phyloP scores from a whole-genome alignment of 805 yeast species.

The Monosporozyma aquatica region DNA sequence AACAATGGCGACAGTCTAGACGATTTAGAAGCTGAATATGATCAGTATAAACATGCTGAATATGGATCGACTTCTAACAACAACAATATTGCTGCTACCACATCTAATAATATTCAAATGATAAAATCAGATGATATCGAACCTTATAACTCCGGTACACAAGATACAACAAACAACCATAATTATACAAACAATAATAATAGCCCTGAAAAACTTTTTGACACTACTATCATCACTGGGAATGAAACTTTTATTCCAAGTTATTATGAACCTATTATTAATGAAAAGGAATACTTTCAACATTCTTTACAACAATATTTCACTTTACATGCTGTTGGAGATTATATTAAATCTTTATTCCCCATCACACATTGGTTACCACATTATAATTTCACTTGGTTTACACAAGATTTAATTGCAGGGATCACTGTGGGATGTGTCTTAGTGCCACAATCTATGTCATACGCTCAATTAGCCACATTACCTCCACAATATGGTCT shows the following conservation, averaged over 20 bases:
- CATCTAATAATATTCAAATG: not conserved
- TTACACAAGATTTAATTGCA: slow-evolving; percentile 74
- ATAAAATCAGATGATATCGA: not conserved
- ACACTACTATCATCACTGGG: not conserved
- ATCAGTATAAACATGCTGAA: slow-evolving; percentile 18
- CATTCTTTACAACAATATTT: slow-evolving; percentile 13
- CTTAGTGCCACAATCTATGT: slow-evolving; percentile 91
- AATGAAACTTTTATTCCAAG: slow-evolving; percentile 6
- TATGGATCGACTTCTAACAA: not conserved
- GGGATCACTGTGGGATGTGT: slow-evolving; percentile 92
- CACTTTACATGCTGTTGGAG: slow-evolving; percentile 30
- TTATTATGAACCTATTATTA: slow-evolving; percentile 17
- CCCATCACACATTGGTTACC: slow-evolving; percentile 81
- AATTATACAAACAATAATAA: not conserved
- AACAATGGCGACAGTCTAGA: slow-evolving; percentile 12
- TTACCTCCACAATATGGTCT: slow-evolving; percentile 77
- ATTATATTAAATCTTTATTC: slow-evolving; percentile 56
- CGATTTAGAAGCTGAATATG: slow-evolving; percentile 25
- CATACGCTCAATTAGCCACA: slow-evolving; percentile 82
- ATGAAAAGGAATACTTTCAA: slow-evolving; percentile 17
- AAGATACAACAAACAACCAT: not conserved
- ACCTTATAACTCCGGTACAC: not conserved
- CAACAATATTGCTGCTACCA: not conserved
- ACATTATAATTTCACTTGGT: slow-evolving; percentile 75
- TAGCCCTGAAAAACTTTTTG: not conserved